These are phyloP conservation scores for Penicillium coprophilum DNA, from an alignment of 495 filamentous ascomycete genomes.

Conservation along the genomic window DNA sequence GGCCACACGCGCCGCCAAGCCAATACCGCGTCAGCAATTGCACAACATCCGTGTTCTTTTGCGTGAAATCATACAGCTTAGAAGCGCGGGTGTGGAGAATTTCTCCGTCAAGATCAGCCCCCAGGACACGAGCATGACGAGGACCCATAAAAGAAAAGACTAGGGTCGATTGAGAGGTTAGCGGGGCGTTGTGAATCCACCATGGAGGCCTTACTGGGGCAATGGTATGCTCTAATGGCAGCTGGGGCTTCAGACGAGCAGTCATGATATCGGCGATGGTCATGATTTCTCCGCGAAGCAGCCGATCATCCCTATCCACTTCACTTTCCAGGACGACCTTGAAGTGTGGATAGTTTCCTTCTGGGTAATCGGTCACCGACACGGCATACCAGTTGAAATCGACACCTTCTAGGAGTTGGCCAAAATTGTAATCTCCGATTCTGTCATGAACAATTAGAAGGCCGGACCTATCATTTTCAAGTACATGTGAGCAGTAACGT, in stretches of 20 bases:
- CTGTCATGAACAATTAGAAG: too few relatives aligned
- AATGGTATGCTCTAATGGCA: too few relatives aligned
- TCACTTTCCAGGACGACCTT: background rate
- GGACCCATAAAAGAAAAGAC: background rate
- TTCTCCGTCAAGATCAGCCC: background rate
- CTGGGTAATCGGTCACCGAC: too few relatives aligned
- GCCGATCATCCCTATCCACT: background rate
- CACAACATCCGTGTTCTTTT: background rate
- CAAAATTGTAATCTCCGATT: too few relatives aligned
- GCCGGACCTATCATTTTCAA: too few relatives aligned
- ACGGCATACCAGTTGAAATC: too few relatives aligned
- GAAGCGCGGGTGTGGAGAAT: background rate
- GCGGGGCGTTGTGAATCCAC: background rate
- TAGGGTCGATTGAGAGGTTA: background rate
- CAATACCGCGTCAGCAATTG: background rate
- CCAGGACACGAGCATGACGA: background rate
- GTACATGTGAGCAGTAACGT: too few relatives aligned
- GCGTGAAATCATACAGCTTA: background rate
- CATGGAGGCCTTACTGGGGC: background rate
- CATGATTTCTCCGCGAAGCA: conserved; percentile 1
- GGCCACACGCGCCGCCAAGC: background rate
- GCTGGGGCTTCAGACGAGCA: background rate
- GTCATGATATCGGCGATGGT: background rate
- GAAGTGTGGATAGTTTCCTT: background rate
- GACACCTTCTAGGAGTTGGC: too few relatives aligned